Evolutionary conservation across 192 early-diverging fungal genomes (phyloP).

Genomic region (Coemansia sp.): DNA sequence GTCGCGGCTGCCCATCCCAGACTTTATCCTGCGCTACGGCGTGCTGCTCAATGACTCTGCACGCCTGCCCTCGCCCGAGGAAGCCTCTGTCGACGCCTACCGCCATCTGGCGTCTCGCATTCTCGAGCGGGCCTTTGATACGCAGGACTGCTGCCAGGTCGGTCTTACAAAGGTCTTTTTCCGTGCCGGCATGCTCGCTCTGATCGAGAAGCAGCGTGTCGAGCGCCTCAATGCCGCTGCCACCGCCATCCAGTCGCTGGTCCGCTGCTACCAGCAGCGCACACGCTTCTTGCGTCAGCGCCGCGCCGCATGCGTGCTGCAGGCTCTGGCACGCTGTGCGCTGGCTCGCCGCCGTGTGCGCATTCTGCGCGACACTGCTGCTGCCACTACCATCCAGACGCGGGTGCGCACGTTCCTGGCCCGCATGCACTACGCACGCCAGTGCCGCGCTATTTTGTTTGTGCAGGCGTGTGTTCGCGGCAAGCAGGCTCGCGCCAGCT

Average conservation of each 20-base stretch:
- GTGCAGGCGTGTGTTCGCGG: conserved; percentile 71
- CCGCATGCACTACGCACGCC: conserved; percentile 46
- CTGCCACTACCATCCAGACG: conserved; percentile 77
- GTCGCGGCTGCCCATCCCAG: conserved; percentile 78
- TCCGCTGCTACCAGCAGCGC: conserved; percentile 68
- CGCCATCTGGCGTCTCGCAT: conserved; percentile 40
- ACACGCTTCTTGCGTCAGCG: conserved; percentile 57
- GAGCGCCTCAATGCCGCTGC: conserved; percentile 81
- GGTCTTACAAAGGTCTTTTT: conserved; percentile 97
- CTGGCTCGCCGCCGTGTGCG: conserved; percentile 57
- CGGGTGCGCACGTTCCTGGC: conserved; percentile 65
- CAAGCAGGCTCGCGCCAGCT: conserved; percentile 61
- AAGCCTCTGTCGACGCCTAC: neutral
- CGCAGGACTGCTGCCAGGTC: conserved; percentile 86
- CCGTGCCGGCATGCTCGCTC: conserved; percentile 77
- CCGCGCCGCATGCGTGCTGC: conserved; percentile 64
- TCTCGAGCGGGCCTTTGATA: conserved; percentile 36
- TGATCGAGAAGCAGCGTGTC: conserved; percentile 82
- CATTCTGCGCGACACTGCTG: conserved; percentile 59
- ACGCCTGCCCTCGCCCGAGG: conserved; percentile 16
- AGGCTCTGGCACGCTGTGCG: conserved; percentile 63
- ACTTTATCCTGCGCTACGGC: conserved; percentile 81
- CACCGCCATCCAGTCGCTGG: conserved; percentile 69
- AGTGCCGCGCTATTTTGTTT: conserved; percentile 51
- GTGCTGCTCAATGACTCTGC: conserved; percentile 38